These are phyloP conservation scores for Musa acuminata DNA, from an alignment of 176 grass and related monocot species.

Conservation along the genomic window DNA sequence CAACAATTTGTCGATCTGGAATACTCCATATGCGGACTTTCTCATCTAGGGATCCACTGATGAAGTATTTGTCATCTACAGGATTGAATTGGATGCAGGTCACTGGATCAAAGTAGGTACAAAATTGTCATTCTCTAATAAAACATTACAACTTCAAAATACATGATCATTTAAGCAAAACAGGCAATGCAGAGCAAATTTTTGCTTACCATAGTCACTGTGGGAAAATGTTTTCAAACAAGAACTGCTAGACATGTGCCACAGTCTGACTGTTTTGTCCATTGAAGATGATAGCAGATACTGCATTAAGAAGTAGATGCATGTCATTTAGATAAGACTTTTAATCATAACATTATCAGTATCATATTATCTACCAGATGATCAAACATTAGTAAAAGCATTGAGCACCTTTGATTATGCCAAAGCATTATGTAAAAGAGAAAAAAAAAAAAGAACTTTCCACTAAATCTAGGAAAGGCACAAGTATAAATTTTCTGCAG, in stretches of 20 bases:
- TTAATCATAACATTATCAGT: neutral
- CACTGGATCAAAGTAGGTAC: constrained; percentile 38
- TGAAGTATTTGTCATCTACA: constrained; percentile 89
- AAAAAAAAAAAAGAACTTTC: neutral
- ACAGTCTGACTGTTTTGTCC: constrained; percentile 96
- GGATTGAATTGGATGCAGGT: constrained; percentile 99
- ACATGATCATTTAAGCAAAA: constrained; percentile 8
- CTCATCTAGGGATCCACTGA: constrained; percentile 95
- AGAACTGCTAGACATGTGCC: constrained; percentile 60
- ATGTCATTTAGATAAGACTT: neutral
- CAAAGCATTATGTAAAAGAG: neutral
- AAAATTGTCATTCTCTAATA: constrained; percentile 15
- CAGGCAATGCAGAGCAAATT: neutral
- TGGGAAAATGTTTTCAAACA: constrained; percentile 98
- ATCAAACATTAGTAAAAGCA: neutral
- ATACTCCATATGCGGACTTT: constrained; percentile 99
- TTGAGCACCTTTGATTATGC: neutral
- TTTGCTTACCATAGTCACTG: constrained; percentile 74
- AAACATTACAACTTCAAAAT: neutral
- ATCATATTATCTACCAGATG: neutral
- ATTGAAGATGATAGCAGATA: constrained; percentile 97
- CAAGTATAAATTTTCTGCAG: neutral
- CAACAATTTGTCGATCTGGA: constrained; percentile 78
- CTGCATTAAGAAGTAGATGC: constrained; percentile 35
- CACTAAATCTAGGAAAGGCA: neutral